Percentiles rank a stretch among this genome's conserved stretches.
Evolutionary conservation across 2,329 filamentous ascomycete genomes (phyloP).

Genomic region (Talaromyces sp.): DNA sequence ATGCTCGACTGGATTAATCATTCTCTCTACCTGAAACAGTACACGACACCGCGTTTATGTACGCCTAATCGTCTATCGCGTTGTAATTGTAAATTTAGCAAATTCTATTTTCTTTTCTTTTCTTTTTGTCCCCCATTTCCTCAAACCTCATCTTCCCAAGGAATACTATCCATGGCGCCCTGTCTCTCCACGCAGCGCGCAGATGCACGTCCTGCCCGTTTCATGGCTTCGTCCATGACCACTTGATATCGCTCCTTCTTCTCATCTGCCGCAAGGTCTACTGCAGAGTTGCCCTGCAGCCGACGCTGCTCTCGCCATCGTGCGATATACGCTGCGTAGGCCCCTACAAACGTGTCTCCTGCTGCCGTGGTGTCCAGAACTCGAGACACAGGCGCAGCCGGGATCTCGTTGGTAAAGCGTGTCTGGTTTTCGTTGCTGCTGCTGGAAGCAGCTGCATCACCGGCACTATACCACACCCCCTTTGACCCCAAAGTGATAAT

Average conservation of each 20-base stretch:
- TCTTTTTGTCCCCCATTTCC: neutral
- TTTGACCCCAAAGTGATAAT: slow-evolving; percentile 79
- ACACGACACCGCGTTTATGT: neutral
- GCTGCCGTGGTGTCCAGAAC: slow-evolving; percentile 93
- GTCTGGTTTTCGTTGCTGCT: slow-evolving; percentile 9
- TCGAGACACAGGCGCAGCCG: slow-evolving; percentile 60
- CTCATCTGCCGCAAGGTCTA: slow-evolving; percentile 28
- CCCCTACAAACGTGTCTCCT: slow-evolving; percentile 90
- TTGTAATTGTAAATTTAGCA: neutral
- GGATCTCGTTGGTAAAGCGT: slow-evolving; percentile 40
- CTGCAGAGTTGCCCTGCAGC: slow-evolving; percentile 49
- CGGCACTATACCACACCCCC: slow-evolving; percentile 65
- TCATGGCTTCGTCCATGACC: slow-evolving; percentile 43
- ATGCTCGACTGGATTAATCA: neutral
- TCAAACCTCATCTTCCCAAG: slow-evolving; percentile 42
- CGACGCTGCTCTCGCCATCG: slow-evolving; percentile 39
- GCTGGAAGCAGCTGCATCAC: slow-evolving; percentile 25
- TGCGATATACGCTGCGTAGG: slow-evolving; percentile 72
- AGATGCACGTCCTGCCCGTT: slow-evolving; percentile 39
- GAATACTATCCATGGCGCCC: slow-evolving; percentile 46
- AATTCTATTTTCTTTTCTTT: neutral
- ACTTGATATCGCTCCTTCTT: slow-evolving; percentile 33
- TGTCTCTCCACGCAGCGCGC: slow-evolving; percentile 40
- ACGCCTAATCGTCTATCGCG: neutral
- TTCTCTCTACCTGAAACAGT: neutral